Base-by-base conservation (phyloP, 805 yeast genomes). In the Candida alai region DNA sequence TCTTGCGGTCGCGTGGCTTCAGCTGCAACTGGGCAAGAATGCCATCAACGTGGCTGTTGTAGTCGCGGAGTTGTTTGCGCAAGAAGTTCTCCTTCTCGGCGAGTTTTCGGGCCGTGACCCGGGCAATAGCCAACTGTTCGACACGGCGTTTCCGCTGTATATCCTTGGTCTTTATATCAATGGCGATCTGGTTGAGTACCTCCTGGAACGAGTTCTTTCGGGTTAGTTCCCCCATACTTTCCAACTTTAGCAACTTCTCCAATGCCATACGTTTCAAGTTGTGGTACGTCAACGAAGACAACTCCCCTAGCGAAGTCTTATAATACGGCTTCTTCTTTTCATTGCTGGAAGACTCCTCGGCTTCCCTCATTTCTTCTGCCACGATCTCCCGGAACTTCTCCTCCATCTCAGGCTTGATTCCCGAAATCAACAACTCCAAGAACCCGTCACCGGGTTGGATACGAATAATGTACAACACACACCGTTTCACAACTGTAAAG, bases 111-210 rank as follows among this genome's bases (percentile, higher is more conserved):
- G 66, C 49, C 0, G 78, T 68, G 9, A 60, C 64, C 18, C 56
- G 41, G 8, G 75, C 69, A 7, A 67, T 56, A 10, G 49, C 55
- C 22, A 69, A 48, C 41, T 73, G 75, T 12, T 58, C 51, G 16
- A 62, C 61, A 8, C 77, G 49, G 24, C 58, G 54, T 23, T 54
- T 51, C 40, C 76, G 56, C 41, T 68, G 74, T 8, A 60, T 51
- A 42, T 65, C 70, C 44, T 70, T 65, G 5, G 72, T 68, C 33
- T 57, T 52, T 43, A 93, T 86, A 43, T 90, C 97, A 35, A 71
- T 60, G 0, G 96, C 95, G 41, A 93, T 80, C 42, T 84, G 86
- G 49, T 88, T 87, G 39, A 93, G 59, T 10, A 93, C 52, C 15
- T 74, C 78, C 52, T 93, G 97, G 56, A 79, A 86, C 13, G 82